Evolutionary conservation across 306 rosid genomes (phyloP).

Genomic region (Echinosophora koreensis): DNA sequence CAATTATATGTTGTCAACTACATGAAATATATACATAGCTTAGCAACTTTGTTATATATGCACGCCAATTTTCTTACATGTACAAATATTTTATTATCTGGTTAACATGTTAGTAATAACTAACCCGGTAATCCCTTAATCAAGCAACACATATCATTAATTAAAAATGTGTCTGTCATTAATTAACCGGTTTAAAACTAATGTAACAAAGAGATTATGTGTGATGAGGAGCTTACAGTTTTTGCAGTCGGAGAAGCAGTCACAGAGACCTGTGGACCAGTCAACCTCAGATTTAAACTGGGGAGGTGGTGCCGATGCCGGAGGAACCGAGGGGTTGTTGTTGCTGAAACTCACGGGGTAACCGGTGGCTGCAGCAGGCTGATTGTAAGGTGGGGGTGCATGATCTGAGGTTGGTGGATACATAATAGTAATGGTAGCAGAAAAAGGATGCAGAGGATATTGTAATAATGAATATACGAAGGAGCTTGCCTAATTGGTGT

Average conservation of each 20-base stretch:
- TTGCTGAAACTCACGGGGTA: background rate
- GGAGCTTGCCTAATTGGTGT: background rate
- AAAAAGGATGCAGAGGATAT: background rate
- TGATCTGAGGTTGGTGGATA: background rate
- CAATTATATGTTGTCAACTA: background rate
- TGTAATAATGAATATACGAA: background rate
- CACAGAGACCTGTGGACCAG: slow-evolving; percentile 69
- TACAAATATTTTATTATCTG: too few species aligned
- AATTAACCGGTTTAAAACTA: too few species aligned
- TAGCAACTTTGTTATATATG: background rate
- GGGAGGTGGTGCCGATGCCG: background rate
- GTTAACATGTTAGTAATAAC: background rate
- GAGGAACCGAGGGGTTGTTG: background rate
- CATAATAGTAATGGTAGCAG: background rate
- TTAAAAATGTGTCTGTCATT: too few species aligned
- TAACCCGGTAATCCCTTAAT: background rate
- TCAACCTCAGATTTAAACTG: slow-evolving; percentile 1
- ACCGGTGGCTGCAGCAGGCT: background rate
- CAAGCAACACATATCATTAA: background rate
- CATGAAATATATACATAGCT: background rate
- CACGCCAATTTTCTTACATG: background rate
- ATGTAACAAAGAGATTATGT: too few species aligned
- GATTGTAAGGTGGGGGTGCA: background rate
- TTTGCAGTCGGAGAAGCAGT: slow-evolving; percentile 55
- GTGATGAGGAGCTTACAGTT: slow-evolving; percentile 42